Evolutionary conservation across 2,329 filamentous ascomycete species (phyloP).

Genomic region (Cyphellophora attinorum): DNA sequence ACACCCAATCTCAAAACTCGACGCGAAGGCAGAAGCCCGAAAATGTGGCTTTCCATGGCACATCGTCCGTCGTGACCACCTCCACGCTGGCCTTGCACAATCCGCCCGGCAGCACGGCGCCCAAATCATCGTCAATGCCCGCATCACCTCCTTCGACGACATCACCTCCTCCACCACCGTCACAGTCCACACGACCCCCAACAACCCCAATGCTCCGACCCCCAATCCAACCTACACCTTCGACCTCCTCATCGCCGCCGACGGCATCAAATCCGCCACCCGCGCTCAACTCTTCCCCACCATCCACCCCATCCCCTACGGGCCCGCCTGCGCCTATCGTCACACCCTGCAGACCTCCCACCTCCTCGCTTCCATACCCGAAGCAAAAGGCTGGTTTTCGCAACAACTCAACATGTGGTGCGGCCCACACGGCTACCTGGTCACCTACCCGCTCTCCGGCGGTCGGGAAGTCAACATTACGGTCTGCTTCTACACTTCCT

Average conservation of each 20-base stretch:
- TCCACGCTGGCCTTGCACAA: constrained; percentile 7
- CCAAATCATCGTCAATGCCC: constrained; percentile 6
- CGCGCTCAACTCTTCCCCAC: constrained; percentile 28
- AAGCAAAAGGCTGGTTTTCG: constrained; percentile 28
- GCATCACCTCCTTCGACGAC: constrained; percentile 2
- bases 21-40: constrained; percentile 3
- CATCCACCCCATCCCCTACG: constrained; percentile 4
- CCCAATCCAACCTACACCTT: constrained; percentile 20
- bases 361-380: constrained; percentile 26
- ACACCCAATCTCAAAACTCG: constrained; percentile 5
- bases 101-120: constrained; percentile 7
- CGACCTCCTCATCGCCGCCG: constrained; percentile 30
- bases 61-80: constrained; percentile 7
- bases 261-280: constrained; percentile 30
- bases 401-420: constrained; percentile 36
- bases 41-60: constrained; percentile 6
- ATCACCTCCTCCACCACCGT: constrained; percentile 2
- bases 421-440: constrained; percentile 29
- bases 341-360: constrained; percentile 6
- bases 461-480: constrained; percentile 15
- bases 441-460: constrained; percentile 36
- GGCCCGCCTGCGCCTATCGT: background rate
- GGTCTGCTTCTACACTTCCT: constrained; percentile 8
- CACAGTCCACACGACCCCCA: constrained; percentile 9
- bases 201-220: no score